These are phyloP conservation scores for Ogataea ramenticola DNA, from an alignment of 805 yeast species.

Conservation along the genomic window DNA sequence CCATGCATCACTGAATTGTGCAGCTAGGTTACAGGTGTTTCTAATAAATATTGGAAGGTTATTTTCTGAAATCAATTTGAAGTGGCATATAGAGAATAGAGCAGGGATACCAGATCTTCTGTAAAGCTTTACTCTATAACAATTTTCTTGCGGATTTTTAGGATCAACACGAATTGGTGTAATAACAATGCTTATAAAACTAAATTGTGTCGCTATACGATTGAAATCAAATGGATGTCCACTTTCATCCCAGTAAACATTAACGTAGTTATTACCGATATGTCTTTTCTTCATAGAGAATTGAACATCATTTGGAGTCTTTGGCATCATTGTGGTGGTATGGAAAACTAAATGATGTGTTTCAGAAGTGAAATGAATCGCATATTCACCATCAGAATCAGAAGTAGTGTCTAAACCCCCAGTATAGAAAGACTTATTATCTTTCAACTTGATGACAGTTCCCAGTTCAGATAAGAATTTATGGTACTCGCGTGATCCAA, in stretches of 20 bases:
- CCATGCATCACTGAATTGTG: conserved; percentile 73
- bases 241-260: conserved; percentile 75
- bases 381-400: conserved; percentile 69
- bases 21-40: conserved; percentile 56
- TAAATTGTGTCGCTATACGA: conserved; percentile 69
- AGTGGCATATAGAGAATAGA: conserved; percentile 66
- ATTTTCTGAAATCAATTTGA: conserved; percentile 57
- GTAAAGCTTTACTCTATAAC: conserved; percentile 56
- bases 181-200: conserved; percentile 72
- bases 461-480: conserved; percentile 57
- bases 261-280: conserved; percentile 80
- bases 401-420: conserved; percentile 76
- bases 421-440: conserved; percentile 45
- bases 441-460: conserved; percentile 45
- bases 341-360: conserved; percentile 70
- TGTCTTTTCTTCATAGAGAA: conserved; percentile 66
- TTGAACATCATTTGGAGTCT: conserved; percentile 30
- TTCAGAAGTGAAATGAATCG: conserved; percentile 66
- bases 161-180: conserved; percentile 43
- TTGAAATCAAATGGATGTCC: conserved; percentile 62
- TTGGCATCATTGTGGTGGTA: conserved; percentile 78
- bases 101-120: conserved; percentile 70
- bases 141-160: conserved; percentile 12
- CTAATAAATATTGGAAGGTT: conserved; percentile 60
- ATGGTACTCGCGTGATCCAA: conserved; percentile 60